phyloP scores from a whole-genome alignment of 805 yeast species.

The Geotrichum ghanense region DNA sequence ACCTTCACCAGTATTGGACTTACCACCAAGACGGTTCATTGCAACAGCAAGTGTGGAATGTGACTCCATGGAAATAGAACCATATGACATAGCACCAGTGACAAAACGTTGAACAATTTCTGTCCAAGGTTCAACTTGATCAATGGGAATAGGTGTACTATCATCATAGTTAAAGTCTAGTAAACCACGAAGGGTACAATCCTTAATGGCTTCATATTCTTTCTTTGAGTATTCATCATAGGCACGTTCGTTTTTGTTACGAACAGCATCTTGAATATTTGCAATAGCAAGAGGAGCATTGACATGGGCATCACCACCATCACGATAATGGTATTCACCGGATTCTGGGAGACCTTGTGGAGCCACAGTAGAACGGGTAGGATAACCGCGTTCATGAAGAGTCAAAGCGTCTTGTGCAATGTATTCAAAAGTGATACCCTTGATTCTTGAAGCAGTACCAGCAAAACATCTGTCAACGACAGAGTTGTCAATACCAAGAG shows the following conservation, averaged over 20 bases:
- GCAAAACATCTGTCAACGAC: constrained; percentile 93
- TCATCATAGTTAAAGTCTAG: constrained; percentile 76
- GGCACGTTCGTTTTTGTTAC: constrained; percentile 89
- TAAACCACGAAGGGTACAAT: constrained; percentile 89
- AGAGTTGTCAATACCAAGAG: constrained; percentile 88
- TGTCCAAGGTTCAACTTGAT: constrained; percentile 99
- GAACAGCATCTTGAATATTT: constrained; percentile 92
- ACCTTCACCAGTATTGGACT: constrained; percentile 98
- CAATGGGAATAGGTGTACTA: constrained; percentile 74
- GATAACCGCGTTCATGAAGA: constrained; percentile 86
- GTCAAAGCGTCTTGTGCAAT: constrained; percentile 95
- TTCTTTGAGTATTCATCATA: constrained; percentile 82
- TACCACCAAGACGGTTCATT: constrained; percentile 96
- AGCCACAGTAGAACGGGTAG: constrained; percentile 57
- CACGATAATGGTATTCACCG: constrained; percentile 98
- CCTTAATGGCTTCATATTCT: constrained; percentile 82
- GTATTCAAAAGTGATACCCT: constrained; percentile 90
- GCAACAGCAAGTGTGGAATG: constrained; percentile 97
- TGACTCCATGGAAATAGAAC: constrained; percentile 97
- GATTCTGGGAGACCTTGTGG: constrained; percentile 78
- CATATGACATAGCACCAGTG: constrained; percentile 99
- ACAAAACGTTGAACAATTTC: constrained; percentile 94
- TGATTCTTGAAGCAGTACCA: constrained; percentile 94
- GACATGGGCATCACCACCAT: constrained; percentile 93
- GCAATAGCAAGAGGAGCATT: constrained; percentile 95